These are phyloP conservation scores for Rehmannia glutinosa DNA, from an alignment of 257 asterid genomes.

Conservation along the genomic window DNA sequence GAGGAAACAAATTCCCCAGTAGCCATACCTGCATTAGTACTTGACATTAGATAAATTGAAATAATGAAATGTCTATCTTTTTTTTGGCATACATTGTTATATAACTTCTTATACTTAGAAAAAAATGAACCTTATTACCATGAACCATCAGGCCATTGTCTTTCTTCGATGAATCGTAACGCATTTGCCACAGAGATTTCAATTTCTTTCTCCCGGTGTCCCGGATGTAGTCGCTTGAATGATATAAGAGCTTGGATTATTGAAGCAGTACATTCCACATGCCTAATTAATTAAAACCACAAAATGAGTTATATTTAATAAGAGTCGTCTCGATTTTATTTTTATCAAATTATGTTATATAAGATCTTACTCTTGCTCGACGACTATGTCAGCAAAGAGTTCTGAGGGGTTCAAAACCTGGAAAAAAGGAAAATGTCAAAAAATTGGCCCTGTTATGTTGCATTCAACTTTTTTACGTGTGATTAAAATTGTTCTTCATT, in stretches of 20 bases:
- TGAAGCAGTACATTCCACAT: constrained; percentile 52
- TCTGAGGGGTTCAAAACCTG: constrained; percentile 77
- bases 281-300: constrained; percentile 36
- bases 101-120: no score
- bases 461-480: background rate
- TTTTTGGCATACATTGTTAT: no score
- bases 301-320: no score
- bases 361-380: constrained; percentile 65
- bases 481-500: no score
- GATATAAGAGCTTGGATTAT: constrained; percentile 45
- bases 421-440: background rate
- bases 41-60: no score
- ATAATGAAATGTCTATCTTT: no score
- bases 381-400: constrained; percentile 69
- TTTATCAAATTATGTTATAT: background rate
- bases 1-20: constrained; percentile 76
- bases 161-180: constrained; percentile 43
- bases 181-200: constrained; percentile 46
- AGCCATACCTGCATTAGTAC: constrained; percentile 53
- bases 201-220: constrained; percentile 64
- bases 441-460: background rate
- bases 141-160: constrained; percentile 68
- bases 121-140: constrained; percentile 46
- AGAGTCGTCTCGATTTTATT: no score
- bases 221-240: constrained; percentile 62